Percentiles rank a stretch among this genome's conserved stretches.
Conservation (phyloP, 805 yeast genomes). For the Nakazawaea populi region DNA sequence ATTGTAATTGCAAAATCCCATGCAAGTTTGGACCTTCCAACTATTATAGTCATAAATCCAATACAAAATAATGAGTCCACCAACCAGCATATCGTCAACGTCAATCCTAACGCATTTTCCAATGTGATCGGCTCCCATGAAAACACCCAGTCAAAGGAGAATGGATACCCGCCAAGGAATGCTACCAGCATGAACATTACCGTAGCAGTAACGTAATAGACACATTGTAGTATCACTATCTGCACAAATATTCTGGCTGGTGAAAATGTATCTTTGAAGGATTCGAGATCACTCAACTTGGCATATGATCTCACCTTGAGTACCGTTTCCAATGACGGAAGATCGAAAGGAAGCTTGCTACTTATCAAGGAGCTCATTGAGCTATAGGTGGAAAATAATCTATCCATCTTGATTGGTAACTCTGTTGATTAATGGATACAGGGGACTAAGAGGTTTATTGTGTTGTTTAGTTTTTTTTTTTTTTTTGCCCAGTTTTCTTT, state of each 20-base stretch:
- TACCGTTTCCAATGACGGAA: not conserved
- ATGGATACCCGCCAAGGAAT: conserved; percentile 63
- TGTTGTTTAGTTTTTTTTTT: conserved; percentile 9
- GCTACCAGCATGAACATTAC: conserved; percentile 61
- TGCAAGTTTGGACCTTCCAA: conserved; percentile 89
- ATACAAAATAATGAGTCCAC: conserved; percentile 80
- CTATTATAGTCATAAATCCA: conserved; percentile 75
- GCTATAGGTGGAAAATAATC: not conserved
- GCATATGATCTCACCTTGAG: not conserved
- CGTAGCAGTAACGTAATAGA: conserved; percentile 72
- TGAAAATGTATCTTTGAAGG: conserved; percentile 28
- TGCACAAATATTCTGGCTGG: conserved; percentile 62
- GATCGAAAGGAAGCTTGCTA: not conserved
- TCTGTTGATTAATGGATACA: not conserved
- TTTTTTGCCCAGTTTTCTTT: conserved; percentile 14
- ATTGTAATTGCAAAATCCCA: conserved; percentile 96
- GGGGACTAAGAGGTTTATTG: too few species aligned
- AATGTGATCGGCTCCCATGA: conserved; percentile 72
- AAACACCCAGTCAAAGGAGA: conserved; percentile 65
- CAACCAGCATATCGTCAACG: conserved; percentile 72
- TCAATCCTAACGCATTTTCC: conserved; percentile 77
- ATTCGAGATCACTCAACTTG: conserved; percentile 19
- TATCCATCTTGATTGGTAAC: not conserved
- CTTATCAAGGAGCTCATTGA: not conserved
- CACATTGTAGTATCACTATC: conserved; percentile 68